Evolutionary conservation across 1,139 yeast species (phyloP).

Genomic region (Pneumocystis wakefieldiae): DNA sequence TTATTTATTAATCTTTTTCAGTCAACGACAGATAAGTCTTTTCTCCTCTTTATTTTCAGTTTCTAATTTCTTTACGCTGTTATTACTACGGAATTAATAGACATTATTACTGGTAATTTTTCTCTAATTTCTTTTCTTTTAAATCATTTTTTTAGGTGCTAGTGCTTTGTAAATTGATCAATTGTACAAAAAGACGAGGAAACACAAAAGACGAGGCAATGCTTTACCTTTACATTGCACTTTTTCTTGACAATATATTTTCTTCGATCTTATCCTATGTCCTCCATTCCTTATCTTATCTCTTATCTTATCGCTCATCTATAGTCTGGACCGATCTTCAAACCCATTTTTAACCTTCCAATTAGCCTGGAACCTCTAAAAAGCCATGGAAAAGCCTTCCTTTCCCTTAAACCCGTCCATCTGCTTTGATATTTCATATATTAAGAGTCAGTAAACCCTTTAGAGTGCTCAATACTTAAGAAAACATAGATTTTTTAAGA

Average conservation of each 20-base stretch:
- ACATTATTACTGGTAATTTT: slow-evolving; percentile 77
- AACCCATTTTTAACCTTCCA: no score
- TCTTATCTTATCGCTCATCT: no score
- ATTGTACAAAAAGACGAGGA: no score
- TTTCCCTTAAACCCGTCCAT: not conserved
- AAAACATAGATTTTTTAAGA: not conserved
- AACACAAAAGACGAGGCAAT: no score
- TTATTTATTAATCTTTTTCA: not conserved
- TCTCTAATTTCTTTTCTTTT: not conserved
- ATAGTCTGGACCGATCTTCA: no score
- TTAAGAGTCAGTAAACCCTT: not conserved
- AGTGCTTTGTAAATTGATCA: not conserved
- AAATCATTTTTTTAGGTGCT: not conserved
- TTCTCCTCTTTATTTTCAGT: not conserved
- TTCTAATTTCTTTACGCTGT: slow-evolving; percentile 64
- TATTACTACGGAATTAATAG: slow-evolving; percentile 97
- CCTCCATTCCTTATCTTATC: no score
- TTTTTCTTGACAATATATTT: no score
- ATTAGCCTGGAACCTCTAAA: no score
- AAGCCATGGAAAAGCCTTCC: not conserved
- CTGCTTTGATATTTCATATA: not conserved
- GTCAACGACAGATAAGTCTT: not conserved
- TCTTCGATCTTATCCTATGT: no score
- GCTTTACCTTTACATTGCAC: no score
- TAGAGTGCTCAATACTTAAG: not conserved